These are phyloP conservation scores for Ceratocystiopsis brevicomis DNA, from an alignment of 2,329 filamentous ascomycete genomes.

Conservation along the genomic window DNA sequence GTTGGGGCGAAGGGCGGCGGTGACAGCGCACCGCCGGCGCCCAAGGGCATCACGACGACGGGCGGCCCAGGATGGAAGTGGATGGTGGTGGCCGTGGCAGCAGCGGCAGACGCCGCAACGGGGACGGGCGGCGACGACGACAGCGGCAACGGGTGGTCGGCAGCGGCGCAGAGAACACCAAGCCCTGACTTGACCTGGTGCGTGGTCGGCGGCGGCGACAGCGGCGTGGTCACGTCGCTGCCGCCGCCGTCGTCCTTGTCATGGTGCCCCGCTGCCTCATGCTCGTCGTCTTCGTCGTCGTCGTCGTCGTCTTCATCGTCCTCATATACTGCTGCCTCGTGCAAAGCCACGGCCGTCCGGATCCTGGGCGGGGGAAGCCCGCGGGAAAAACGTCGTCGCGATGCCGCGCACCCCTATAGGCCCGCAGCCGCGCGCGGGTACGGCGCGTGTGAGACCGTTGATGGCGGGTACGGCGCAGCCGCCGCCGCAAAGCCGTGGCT, in stretches of 20 bases:
- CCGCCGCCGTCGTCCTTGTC: not conserved
- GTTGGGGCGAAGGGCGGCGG: not conserved
- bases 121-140: not conserved
- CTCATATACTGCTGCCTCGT: not conserved
- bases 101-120: not conserved
- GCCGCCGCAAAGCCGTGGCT: not conserved
- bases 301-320: not conserved
- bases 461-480: not conserved
- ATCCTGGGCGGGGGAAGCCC: conserved; percentile 6
- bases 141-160: not conserved
- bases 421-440: no score
- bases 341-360: not conserved
- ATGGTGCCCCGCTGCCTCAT: not conserved
- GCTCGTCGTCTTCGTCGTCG: not conserved
- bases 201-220: conserved; percentile 7
- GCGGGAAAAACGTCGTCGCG: conserved; percentile 1
- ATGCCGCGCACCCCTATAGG: conserved; percentile 9
- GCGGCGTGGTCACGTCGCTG: conserved; percentile 2
- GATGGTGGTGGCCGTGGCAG: not conserved
- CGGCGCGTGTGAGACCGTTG: no score
- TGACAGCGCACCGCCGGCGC: no score
- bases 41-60: conserved; percentile 6
- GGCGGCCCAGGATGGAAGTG: conserved; percentile 2
- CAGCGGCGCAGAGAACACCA: not conserved
- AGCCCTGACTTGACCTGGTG: conserved; percentile 1